A percentile compares a stretch with the other conserved stretches of the same genome.
Conservation (phyloP, 2,329 filamentous ascomycete species). For the Cryphonectria nitschkei region DNA sequence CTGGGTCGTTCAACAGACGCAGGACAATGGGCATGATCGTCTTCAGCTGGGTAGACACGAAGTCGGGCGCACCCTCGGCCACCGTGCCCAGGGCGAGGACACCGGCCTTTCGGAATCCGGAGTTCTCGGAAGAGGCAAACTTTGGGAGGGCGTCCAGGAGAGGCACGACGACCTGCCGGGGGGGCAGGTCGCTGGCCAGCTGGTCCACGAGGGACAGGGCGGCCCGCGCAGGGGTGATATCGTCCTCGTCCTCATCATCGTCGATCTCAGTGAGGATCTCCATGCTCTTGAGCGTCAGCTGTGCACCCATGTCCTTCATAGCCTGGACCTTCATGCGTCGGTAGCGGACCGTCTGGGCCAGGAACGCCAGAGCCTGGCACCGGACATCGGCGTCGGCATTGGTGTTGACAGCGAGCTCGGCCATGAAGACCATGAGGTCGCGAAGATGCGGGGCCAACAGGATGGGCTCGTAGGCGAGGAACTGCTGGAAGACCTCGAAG, state of each 20-base stretch:
- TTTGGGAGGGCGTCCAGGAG: constrained; percentile 83
- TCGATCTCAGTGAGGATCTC: constrained; percentile 90
- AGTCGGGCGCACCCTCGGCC: constrained; percentile 95
- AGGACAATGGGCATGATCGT: constrained; percentile 85
- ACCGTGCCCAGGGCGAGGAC: constrained; percentile 92
- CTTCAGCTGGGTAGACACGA: constrained; percentile 90
- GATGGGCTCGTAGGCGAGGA: constrained; percentile 85
- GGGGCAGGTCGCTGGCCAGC: constrained; percentile 84
- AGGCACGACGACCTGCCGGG: constrained; percentile 91
- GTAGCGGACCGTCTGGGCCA: constrained; percentile 90
- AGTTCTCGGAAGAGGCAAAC: constrained; percentile 75
- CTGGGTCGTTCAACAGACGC: constrained; percentile 80
- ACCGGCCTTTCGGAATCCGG: constrained; percentile 84
- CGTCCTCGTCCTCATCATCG: constrained; percentile 78
- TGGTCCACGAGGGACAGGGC: constrained; percentile 88
- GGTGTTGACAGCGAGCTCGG: constrained; percentile 78
- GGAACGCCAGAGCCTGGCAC: constrained; percentile 88
- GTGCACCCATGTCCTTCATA: constrained; percentile 79
- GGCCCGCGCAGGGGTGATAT: constrained; percentile 81
- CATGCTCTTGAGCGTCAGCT: constrained; percentile 85
- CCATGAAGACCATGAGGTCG: constrained; percentile 92
- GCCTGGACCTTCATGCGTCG: constrained; percentile 94
- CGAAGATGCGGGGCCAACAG: constrained; percentile 85
- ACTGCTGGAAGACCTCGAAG: constrained; percentile 96
- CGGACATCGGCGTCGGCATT: constrained; percentile 82